Conservation (phyloP, 2,329 filamentous ascomycete genomes). For the Ophiostoma tasmaniense region DNA sequence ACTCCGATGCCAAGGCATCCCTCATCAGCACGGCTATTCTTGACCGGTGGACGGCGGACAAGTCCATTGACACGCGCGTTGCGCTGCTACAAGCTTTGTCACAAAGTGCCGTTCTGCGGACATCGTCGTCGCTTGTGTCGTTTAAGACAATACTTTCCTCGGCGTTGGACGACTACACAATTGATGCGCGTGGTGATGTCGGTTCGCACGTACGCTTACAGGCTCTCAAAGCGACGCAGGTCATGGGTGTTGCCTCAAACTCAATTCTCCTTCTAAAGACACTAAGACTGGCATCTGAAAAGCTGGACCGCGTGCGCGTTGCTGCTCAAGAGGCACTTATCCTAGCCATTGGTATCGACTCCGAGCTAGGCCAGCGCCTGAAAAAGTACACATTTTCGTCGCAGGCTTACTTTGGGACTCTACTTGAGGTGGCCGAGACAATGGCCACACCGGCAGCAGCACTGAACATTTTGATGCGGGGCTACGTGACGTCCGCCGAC, state of each 20-base stretch:
- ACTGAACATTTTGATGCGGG: conserved; percentile 50
- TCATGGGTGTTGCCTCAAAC: conserved; percentile 33
- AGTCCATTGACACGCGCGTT: conserved; percentile 43
- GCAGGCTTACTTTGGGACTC: conserved; percentile 46
- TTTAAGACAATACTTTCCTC: conserved; percentile 43
- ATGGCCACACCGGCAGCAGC: conserved; percentile 21
- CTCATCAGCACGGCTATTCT: conserved; percentile 33
- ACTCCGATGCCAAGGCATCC: conserved; percentile 19
- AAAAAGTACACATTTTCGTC: conserved; percentile 46
- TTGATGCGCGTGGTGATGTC: conserved; percentile 79
- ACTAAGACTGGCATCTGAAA: conserved; percentile 72
- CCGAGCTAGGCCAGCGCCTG: conserved; percentile 25
- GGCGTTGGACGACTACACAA: conserved; percentile 81
- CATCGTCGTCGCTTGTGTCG: conserved; percentile 24
- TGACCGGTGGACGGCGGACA: conserved; percentile 44
- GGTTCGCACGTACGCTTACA: conserved; percentile 78
- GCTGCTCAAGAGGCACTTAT: conserved; percentile 51
- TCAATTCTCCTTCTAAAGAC: conserved; percentile 40
- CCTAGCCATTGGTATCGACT: conserved; percentile 26
- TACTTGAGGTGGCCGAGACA: conserved; percentile 40
- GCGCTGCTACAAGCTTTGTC: conserved; percentile 48
- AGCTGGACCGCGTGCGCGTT: conserved; percentile 75
- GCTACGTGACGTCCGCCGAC: conserved; percentile 64
- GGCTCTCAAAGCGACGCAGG: conserved; percentile 66
- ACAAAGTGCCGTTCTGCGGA: conserved; percentile 32